A percentile compares a stretch with the other conserved stretches of the same genome.
Conservation (phyloP, 768 basidiomycete genomes). For the Infundibulicybe gibba region DNA sequence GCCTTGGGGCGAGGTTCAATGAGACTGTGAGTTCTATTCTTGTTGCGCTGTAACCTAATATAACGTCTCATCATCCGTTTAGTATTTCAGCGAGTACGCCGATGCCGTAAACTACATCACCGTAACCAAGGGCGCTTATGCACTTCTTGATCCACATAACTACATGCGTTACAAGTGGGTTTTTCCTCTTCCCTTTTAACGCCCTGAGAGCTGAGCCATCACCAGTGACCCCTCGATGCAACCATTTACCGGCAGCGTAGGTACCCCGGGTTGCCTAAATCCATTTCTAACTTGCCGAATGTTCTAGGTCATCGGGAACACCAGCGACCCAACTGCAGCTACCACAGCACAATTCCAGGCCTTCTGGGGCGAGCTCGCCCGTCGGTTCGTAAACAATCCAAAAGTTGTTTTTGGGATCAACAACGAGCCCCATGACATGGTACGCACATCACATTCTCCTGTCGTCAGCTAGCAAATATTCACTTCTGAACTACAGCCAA, state of each 20-base stretch:
- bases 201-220: neutral
- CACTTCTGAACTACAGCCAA: conserved; percentile 20
- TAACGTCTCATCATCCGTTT: neutral
- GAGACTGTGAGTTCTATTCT: conserved; percentile 29
- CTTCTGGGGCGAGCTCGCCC: conserved; percentile 40
- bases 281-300: too few species aligned
- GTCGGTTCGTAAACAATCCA: conserved; percentile 33
- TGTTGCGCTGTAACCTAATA: neutral
- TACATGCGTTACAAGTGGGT: conserved; percentile 46
- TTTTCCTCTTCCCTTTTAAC: neutral
- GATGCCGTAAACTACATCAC: conserved; percentile 43
- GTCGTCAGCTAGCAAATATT: neutral
- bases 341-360: conserved; percentile 37
- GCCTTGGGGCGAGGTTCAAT: conserved; percentile 38
- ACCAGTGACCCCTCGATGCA: conserved; percentile 38
- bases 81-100: conserved; percentile 41
- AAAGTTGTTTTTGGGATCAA: conserved; percentile 45
- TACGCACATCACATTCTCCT: conserved; percentile 12
- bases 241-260: conserved; percentile 39
- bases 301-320: conserved; percentile 38
- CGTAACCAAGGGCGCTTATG: conserved; percentile 34
- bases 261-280: conserved; percentile 2
- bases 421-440: conserved; percentile 46
- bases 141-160: conserved; percentile 42
- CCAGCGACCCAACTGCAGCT: conserved; percentile 38